Conservation (phyloP, 2,329 filamentous ascomycete genomes). For the Calonectria hongkongensis region DNA sequence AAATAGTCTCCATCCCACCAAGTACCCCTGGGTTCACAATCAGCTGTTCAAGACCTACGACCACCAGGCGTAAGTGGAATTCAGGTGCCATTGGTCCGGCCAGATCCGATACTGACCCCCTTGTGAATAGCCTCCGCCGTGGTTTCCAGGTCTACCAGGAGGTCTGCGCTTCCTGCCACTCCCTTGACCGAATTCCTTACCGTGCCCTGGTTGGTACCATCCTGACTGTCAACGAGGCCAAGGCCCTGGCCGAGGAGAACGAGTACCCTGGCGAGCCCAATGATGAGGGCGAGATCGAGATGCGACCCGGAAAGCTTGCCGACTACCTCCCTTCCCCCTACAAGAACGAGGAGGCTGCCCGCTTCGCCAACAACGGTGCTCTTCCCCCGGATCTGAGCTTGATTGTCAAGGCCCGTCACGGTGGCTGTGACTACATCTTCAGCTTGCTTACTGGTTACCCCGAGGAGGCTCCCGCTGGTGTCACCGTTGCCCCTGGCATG, state of each 20-base stretch:
- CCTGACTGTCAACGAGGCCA: slow-evolving; percentile 98
- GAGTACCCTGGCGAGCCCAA: slow-evolving; percentile 99
- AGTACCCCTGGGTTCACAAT: slow-evolving; percentile 96
- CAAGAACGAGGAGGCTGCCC: slow-evolving; percentile 99
- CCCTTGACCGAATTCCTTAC: slow-evolving; percentile 94
- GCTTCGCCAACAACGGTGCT: slow-evolving; percentile 98
- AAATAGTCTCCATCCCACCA: slow-evolving; percentile 88
- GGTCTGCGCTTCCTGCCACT: slow-evolving; percentile 98
- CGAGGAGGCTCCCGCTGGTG: slow-evolving; percentile 94
- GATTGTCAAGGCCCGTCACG: slow-evolving; percentile 98
- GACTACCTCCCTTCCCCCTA: slow-evolving; percentile 97
- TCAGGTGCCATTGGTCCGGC: slow-evolving; percentile 35
- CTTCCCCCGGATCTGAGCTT: slow-evolving; percentile 97
- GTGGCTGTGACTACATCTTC: slow-evolving; percentile 99
- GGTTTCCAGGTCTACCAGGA: slow-evolving; percentile 99
- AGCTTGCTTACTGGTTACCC: slow-evolving; percentile 97
- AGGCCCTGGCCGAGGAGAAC: slow-evolving; percentile 96
- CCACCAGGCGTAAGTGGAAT: slow-evolving; percentile 88
- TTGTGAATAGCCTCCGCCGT: slow-evolving; percentile 85
- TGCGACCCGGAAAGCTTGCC: slow-evolving; percentile 98
- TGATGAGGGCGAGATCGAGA: slow-evolving; percentile 97
- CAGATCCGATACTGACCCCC: slow-evolving; percentile 40
- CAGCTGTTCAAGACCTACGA: slow-evolving; percentile 97
- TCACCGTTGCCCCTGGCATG: slow-evolving; percentile 88
- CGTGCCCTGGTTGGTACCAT: slow-evolving; percentile 91